Evolutionary conservation across 768 basidiomycete species (phyloP).

Genomic region (Omphalotus guepiniiformis): DNA sequence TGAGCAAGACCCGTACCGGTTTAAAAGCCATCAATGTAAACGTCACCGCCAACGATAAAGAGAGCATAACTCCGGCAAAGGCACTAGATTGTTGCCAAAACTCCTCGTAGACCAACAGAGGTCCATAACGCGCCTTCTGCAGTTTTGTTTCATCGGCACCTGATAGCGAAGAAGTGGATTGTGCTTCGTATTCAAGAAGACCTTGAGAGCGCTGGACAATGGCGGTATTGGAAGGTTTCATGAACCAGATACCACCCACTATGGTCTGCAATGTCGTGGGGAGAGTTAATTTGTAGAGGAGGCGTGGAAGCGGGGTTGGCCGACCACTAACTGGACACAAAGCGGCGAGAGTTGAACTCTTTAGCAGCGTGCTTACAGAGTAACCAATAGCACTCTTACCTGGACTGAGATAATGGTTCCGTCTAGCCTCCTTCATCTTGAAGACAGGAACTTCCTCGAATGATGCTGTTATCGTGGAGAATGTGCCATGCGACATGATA

Average conservation of each 20-base stretch:
- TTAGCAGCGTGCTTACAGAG: background rate
- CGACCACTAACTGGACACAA: slow-evolving; percentile 19
- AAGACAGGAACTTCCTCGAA: slow-evolving; percentile 36
- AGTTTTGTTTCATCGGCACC: background rate
- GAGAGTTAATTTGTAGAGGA: slow-evolving; percentile 35
- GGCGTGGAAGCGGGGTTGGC: slow-evolving; percentile 19
- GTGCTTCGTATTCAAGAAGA: slow-evolving; percentile 32
- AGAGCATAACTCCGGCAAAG: background rate
- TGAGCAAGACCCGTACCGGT: slow-evolving; percentile 29
- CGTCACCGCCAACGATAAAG: slow-evolving; percentile 21
- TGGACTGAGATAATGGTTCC: slow-evolving; percentile 39
- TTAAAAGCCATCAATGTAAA: slow-evolving; percentile 33
- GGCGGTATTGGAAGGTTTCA: slow-evolving; percentile 36
- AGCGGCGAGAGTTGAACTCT: background rate
- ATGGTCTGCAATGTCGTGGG: slow-evolving; percentile 28
- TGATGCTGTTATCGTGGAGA: slow-evolving; percentile 34
- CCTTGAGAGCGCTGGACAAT: slow-evolving; percentile 46
- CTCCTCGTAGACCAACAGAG: slow-evolving; percentile 5
- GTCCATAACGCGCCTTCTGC: slow-evolving; percentile 11
- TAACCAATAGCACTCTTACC: slow-evolving; percentile 19
- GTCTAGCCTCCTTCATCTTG: slow-evolving; percentile 25
- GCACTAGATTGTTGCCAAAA: slow-evolving; percentile 1
- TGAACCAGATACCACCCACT: slow-evolving; percentile 35
- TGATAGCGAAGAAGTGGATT: slow-evolving; percentile 13
- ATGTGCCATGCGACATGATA: slow-evolving; percentile 62